Base-by-base conservation (phyloP, 2,329 filamentous ascomycete species). In the Gaeumannomyces sp. region DNA sequence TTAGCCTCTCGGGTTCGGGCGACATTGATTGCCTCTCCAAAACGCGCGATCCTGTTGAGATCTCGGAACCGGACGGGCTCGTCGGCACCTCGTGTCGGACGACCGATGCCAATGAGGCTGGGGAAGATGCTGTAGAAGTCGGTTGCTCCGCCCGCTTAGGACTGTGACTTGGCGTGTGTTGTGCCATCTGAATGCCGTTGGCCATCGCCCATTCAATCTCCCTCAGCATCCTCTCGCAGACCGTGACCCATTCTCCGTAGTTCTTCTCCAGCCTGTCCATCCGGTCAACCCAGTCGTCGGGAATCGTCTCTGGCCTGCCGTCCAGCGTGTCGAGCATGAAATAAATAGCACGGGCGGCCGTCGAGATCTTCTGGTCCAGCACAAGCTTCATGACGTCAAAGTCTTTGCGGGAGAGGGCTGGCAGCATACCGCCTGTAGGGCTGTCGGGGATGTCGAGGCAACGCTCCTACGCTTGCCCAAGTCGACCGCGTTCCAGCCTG, bases 301-400 rank as follows among this genome's bases (percentile, higher is more conserved):
- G 95, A 13, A 99, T 79, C 0, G 90, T 92, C 71, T 99, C 95
- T 59, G 89, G 83, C 64, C 88, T 83, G 1, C 92, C 93, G 75
- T 98, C 95, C 2, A 98, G 81, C 38, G 86, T 83, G 75, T 99
- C 93, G 19, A 99, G 83, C 84, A 97, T 92, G 62, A 83, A 85
- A 74, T 99, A 95, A 67, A 98, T 81, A 56, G 87, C 83, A 61
- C 84, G 84, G 0, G 92, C 94, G 0, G 93, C 83, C 50, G 82
- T 82, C 19, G 85, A 80, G 45, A 97, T 86, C 69, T 90, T 90
- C 38, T 83, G 79, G 65, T 89, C 86, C 38, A 98, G 79, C 11
- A 87, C 81, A 2, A 75, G 73, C 67, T 85, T 87, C 73, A 90
- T 88, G n/a, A 84, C 76, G 3, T 81, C 77, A 65, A 85, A 85